These are phyloP conservation scores for Phyllosticta capitalensis DNA, from an alignment of 2,329 filamentous ascomycete species.

Conservation along the genomic window DNA sequence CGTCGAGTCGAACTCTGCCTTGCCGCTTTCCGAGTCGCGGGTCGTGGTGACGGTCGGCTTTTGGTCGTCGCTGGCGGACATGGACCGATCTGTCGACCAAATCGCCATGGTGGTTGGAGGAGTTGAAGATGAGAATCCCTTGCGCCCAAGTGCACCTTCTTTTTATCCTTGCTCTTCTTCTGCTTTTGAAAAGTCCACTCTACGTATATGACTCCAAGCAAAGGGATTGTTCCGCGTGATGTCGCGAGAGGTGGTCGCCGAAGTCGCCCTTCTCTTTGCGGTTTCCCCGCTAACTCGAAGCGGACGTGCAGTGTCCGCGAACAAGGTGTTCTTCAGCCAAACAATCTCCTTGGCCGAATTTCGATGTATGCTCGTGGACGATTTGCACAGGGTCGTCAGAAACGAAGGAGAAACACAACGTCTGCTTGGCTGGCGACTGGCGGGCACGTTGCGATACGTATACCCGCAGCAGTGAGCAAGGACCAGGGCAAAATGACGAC, in stretches of 20 bases:
- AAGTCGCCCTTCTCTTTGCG: neutral
- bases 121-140: neutral
- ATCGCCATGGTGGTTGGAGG: neutral
- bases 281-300: neutral
- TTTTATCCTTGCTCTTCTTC: neutral
- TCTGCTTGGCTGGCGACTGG: neutral
- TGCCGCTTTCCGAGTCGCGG: conserved; percentile 2
- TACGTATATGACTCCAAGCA: neutral
- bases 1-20: conserved; percentile 1
- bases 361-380: neutral
- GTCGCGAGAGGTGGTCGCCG: neutral
- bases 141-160: neutral
- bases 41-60: neutral
- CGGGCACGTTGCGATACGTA: neutral
- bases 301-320: neutral
- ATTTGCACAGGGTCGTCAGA: neutral
- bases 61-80: neutral
- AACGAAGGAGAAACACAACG: neutral
- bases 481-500: neutral
- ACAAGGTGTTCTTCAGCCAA: neutral
- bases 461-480: neutral
- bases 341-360: neutral
- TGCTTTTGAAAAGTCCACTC: neutral
- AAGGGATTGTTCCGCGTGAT: neutral
- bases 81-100: neutral